Percentiles rank a stretch among this genome's conserved stretches.
Evolutionary conservation across 805 yeast species (phyloP).

Genomic region (Huiozyma naganishii): DNA sequence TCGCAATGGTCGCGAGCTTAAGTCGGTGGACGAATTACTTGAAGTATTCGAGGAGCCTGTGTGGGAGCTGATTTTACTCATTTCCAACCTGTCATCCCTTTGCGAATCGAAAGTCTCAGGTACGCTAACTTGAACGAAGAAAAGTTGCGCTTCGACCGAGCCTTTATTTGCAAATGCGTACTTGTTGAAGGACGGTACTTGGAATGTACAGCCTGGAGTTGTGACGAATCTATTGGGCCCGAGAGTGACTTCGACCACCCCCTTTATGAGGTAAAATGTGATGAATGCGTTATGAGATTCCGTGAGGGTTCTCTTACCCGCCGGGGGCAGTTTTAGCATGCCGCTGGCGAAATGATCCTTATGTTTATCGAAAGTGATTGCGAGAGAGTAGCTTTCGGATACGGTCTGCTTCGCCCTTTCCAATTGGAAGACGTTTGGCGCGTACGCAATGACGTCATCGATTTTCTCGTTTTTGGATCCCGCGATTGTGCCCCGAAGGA

Average conservation of each 20-base stretch:
- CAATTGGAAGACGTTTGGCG: constrained; percentile 43
- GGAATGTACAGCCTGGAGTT: constrained; percentile 65
- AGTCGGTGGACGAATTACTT: no score
- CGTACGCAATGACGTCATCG: constrained; percentile 43
- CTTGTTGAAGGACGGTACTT: constrained; percentile 66
- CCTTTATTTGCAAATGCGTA: constrained; percentile 62
- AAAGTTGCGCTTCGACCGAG: constrained; percentile 45
- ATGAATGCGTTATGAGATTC: constrained; percentile 49
- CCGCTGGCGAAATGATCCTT: constrained; percentile 65
- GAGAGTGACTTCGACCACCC: constrained; percentile 57
- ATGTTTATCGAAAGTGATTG: constrained; percentile 53
- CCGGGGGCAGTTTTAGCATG: constrained; percentile 52
- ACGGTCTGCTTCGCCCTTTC: constrained; percentile 31
- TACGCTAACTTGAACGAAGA: constrained; percentile 58
- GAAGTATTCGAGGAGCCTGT: no score
- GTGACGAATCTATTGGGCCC: constrained; percentile 50
- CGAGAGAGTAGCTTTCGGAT: constrained; percentile 48
- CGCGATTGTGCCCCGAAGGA: constrained; percentile 6
- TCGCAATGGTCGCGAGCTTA: no score
- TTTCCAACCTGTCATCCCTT: background rate
- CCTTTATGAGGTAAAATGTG: constrained; percentile 65
- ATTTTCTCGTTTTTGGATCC: constrained; percentile 20
- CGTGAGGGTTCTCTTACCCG: constrained; percentile 51
- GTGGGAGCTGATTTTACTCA: no score
- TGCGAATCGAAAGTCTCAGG: constrained; percentile 25